Evolutionary conservation across 495 filamentous ascomycete genomes (phyloP).

Genomic region (Peziza echinospora): DNA sequence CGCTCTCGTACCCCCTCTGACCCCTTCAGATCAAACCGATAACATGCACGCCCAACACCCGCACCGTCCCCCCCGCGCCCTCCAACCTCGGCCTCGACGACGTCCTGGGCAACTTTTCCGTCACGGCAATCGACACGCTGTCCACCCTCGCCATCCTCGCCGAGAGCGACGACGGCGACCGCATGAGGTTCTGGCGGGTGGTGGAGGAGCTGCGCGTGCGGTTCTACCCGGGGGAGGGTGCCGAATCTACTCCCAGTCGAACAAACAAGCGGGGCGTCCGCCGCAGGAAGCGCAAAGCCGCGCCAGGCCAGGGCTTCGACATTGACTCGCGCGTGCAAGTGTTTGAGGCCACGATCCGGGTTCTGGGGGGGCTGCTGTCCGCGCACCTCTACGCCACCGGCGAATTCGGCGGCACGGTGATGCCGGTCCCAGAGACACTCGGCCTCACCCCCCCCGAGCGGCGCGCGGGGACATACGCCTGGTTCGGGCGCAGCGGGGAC

Average conservation of each 20-base stretch:
- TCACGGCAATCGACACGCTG: constrained; percentile 85
- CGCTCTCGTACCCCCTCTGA: constrained; percentile 4
- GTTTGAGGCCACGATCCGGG: constrained; percentile 91
- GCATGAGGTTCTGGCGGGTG: constrained; percentile 28
- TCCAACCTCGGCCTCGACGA: constrained; percentile 79
- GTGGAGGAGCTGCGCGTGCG: constrained; percentile 35
- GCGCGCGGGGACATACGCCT: not conserved
- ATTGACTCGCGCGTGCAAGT: constrained; percentile 95
- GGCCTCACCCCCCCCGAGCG: not conserved
- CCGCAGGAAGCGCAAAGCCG: constrained; percentile 5
- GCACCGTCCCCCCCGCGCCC: constrained; percentile 55
- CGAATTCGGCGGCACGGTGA: constrained; percentile 30
- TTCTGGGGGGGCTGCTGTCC: constrained; percentile 74
- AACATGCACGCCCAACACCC: constrained; percentile 55
- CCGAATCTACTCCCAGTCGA: not conserved
- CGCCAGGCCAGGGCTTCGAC: constrained; percentile 57
- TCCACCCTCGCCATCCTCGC: constrained; percentile 83
- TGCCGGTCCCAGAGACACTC: constrained; percentile 1
- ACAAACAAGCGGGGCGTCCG: not conserved
- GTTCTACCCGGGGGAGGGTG: not conserved
- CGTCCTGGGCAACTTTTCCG: constrained; percentile 86
- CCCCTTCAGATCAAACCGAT: constrained; percentile 48
- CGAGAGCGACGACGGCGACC: constrained; percentile 27
- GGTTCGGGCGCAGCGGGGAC: not conserved
- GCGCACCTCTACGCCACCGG: constrained; percentile 85